phyloP scores from a whole-genome alignment of 768 basidiomycete genomes.

The Fibroporia radiculosa region DNA sequence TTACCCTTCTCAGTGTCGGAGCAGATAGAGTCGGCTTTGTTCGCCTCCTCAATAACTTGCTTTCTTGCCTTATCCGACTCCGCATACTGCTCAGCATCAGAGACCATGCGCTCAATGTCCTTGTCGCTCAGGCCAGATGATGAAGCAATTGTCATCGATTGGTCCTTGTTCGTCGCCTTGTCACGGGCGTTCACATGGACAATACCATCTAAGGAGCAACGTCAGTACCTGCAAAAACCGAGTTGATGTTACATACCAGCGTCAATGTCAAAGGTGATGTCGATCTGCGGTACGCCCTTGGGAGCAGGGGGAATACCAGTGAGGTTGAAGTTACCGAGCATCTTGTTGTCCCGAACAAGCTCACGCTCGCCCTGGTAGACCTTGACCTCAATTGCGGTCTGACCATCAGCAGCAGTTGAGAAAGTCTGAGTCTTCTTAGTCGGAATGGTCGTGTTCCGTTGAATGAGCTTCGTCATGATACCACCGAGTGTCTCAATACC shows the following conservation, averaged over 20 bases:
- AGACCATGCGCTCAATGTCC: slow-evolving; percentile 96
- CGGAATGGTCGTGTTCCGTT: slow-evolving; percentile 97
- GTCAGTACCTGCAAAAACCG: neutral
- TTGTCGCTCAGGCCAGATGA: slow-evolving; percentile 94
- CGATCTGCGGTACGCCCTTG: slow-evolving; percentile 71
- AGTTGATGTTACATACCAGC: slow-evolving; percentile 49
- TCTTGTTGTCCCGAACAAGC: slow-evolving; percentile 95
- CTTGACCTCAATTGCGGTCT: slow-evolving; percentile 99
- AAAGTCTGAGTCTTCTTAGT: slow-evolving; percentile 99
- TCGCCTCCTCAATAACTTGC: slow-evolving; percentile 88
- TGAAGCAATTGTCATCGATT: slow-evolving; percentile 96
- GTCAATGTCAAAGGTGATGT: slow-evolving; percentile 95
- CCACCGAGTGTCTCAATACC: slow-evolving; percentile 96
- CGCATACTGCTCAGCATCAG: slow-evolving; percentile 89
- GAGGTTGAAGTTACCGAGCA: slow-evolving; percentile 99
- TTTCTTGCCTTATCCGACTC: slow-evolving; percentile 89
- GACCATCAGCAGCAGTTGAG: slow-evolving; percentile 98
- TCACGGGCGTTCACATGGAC: slow-evolving; percentile 97
- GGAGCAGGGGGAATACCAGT: slow-evolving; percentile 88
- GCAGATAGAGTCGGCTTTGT: slow-evolving; percentile 92
- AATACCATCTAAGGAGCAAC: slow-evolving; percentile 66
- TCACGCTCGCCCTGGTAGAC: slow-evolving; percentile 99
- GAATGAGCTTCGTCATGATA: slow-evolving; percentile 99
- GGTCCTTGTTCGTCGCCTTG: slow-evolving; percentile 85
- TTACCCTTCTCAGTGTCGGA: slow-evolving; percentile 92